These are phyloP conservation scores for Pseudozyma sp. DNA, from an alignment of 1,284 basidiomycete genomes.

Conservation along the genomic window DNA sequence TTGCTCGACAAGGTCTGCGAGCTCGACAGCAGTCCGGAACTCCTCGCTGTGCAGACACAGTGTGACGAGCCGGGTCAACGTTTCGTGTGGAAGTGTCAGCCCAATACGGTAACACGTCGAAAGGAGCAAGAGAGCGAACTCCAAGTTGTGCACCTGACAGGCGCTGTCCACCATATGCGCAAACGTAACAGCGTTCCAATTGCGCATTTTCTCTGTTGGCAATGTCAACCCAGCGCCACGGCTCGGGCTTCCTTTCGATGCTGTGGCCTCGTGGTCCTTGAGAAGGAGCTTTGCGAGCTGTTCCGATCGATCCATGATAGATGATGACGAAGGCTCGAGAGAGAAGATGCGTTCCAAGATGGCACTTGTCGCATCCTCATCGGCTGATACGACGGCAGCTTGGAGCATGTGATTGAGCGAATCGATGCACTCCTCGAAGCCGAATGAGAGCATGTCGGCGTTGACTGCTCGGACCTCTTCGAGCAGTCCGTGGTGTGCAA, in stretches of 20 bases:
- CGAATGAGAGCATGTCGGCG: constrained; percentile 45
- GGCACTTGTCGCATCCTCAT: constrained; percentile 17
- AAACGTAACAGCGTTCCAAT: constrained; percentile 56
- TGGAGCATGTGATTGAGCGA: constrained; percentile 48
- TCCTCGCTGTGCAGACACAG: constrained; percentile 42
- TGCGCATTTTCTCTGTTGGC: constrained; percentile 23
- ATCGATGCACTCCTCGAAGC: constrained; percentile 31
- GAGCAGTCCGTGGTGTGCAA: constrained; percentile 38
- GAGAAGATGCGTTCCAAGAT: constrained; percentile 32
- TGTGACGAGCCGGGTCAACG: constrained; percentile 18
- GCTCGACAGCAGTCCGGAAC: constrained; percentile 48
- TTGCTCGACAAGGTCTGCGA: constrained; percentile 39
- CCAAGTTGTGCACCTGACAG: constrained; percentile 45
- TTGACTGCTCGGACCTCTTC: constrained; percentile 38
- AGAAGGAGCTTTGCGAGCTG: constrained; percentile 20
- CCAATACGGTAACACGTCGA: constrained; percentile 28
- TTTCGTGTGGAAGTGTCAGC: constrained; percentile 31
- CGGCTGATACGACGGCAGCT: constrained; percentile 40
- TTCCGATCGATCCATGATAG: constrained; percentile 2
- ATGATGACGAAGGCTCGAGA: constrained; percentile 8
- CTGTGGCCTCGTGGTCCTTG: background rate
- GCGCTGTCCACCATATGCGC: constrained; percentile 45
- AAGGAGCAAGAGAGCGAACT: constrained; percentile 47
- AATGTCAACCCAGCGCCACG: constrained; percentile 6
- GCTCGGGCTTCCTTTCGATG: background rate